Evolutionary conservation across 2,329 filamentous ascomycete species (phyloP).

Genomic region (Cyphellophora attinorum): DNA sequence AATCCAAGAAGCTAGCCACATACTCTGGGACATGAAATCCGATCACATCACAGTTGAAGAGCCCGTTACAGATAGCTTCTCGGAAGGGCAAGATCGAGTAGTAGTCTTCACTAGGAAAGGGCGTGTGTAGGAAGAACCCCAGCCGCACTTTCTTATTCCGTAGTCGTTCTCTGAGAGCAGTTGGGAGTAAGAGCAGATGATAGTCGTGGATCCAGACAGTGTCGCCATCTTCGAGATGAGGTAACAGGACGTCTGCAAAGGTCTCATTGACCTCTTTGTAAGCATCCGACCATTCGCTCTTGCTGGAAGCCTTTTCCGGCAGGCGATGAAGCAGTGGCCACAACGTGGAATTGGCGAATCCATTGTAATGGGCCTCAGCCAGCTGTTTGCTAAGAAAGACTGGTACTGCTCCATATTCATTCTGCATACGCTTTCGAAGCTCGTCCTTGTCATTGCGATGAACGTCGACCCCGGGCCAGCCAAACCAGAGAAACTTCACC

Average conservation of each 20-base stretch:
- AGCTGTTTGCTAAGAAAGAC: slow-evolving; percentile 90
- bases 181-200: slow-evolving; percentile 87
- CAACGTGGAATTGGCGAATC: slow-evolving; percentile 90
- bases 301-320: slow-evolving; percentile 59
- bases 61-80: slow-evolving; percentile 69
- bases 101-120: slow-evolving; percentile 86
- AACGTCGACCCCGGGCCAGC: slow-evolving; percentile 89
- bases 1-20: slow-evolving; percentile 80
- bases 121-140: slow-evolving; percentile 91
- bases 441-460: slow-evolving; percentile 69
- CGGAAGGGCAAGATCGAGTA: slow-evolving; percentile 84
- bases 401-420: slow-evolving; percentile 80
- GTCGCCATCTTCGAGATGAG: slow-evolving; percentile 74
- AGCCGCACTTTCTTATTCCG: slow-evolving; percentile 66
- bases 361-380: slow-evolving; percentile 89
- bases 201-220: slow-evolving; percentile 96
- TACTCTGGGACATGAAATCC: slow-evolving; percentile 99
- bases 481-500: slow-evolving; percentile 96
- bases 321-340: slow-evolving; percentile 98
- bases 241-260: slow-evolving; percentile 74
- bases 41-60: slow-evolving; percentile 80
- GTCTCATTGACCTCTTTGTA: slow-evolving; percentile 83
- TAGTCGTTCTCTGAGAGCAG: slow-evolving; percentile 74
- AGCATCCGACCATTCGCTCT: slow-evolving; percentile 67
- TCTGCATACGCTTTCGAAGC: slow-evolving; percentile 68